Base-by-base conservation (phyloP, 257 asterid genomes). In the Petunia axillaris region DNA sequence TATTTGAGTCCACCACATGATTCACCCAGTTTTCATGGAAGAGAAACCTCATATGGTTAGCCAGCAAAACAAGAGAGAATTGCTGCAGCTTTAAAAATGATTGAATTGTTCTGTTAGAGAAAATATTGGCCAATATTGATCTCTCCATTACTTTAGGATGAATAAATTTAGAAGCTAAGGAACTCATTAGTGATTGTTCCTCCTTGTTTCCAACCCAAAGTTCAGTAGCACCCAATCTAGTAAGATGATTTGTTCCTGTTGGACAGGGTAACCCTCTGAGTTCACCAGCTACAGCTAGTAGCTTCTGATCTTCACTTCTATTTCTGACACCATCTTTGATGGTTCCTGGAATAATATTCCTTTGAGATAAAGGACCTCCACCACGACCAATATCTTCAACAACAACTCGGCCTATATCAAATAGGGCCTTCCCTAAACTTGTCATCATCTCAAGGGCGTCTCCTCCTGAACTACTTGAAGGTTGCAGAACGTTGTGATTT, bases 381-480 rank as follows among this genome's bases (percentile, higher is more conserved):
- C 90, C 80, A 87, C 88, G 86, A 64, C 98, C 96, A 84, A 95
- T 90, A 87, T 95, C 98, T 90, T 92, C 98, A 86, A 93, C 98
- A 83, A 95, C 98, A 44, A 86, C 98, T 71, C 98, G 97, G 58
- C 98, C 97, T 85, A 95, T 89, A 90, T 92, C 97, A 87, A 93
- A 91, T 80, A 95, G 83, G 79, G 98, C 98, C 87, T 89, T 93
- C 78, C 98, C 98, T 75, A 95, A 87, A 87, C 85, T 93, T 41
- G 97, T 88, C 95, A 95, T 80, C 96, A 95, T 91, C 80, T 95
- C 98, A 89, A 95, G 88, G 81, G 98, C 94, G 66, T 95, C 98
- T 78, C 95, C 97, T 79, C 97, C 97, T 75, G 98, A 90, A 83
- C 87, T 90, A 85, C 76, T 86, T 64, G 90, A 80, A 85, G 83